Evolutionary conservation across 2,329 filamentous ascomycete species (phyloP), one percentile per base, ranked within the genome.

Genomic region (Achaetomium macrosporum): DNA sequence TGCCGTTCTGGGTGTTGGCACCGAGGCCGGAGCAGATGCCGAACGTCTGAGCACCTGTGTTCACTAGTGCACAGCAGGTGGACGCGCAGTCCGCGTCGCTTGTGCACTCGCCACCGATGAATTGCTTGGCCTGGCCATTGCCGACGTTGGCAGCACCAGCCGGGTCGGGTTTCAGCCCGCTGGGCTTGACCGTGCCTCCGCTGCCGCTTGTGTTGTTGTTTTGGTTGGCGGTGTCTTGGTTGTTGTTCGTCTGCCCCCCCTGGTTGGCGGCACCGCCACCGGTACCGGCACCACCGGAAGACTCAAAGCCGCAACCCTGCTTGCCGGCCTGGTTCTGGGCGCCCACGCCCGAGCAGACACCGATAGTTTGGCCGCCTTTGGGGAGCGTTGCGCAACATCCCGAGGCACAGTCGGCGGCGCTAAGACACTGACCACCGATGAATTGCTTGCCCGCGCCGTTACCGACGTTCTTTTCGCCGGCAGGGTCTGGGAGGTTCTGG

Each of bases 261-360:
- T 50, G 47, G 40, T 36, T 43, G 47, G 31, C 43, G 19, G 25
- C 31, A 12, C 30, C 15, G 16, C 16, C 35, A 20, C 37, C 41
- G 11, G 25, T 37, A 15, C 48, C 51, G 12, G 30, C 48, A 35
- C 13, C 48, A 31, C 49, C 55, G 12, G 43, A 33, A 9, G 36
- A 30, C 41, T 57, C 59, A 43, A 68, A 68, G 4, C 66, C 67
- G 55, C 68, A 70, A 4, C 68, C 68, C 2, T 65, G 66, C 53
- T 70, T 70, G 17, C 67, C 68, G 13, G 61, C 62, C 46, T 66
- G 64, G 20, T 54, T 62, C 15, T 65, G 60, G 0, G 66, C 67
- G 2, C 64, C 68, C 1, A 61, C 42, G 10, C 66, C 67, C 8
- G 68, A 68, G 57, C 68, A 71, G 30, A 68, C 65, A 5, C 67